Percentiles rank a stretch among this genome's conserved stretches.
These are phyloP conservation scores for Blepharisma stoltei DNA, from an alignment of 73 alveolate genomes.

Conservation along the genomic window DNA sequence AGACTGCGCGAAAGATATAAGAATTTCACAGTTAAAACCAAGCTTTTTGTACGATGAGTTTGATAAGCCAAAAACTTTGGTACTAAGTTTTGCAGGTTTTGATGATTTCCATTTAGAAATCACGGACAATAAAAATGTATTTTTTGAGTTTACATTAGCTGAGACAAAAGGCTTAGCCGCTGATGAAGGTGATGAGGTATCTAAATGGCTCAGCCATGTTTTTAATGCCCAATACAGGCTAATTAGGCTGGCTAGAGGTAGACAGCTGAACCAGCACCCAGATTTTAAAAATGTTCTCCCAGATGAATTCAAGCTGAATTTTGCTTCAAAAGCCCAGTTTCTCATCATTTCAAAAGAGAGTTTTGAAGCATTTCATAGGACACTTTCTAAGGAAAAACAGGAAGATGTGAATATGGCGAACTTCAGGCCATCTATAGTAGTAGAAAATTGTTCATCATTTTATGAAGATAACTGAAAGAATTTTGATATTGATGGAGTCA, in stretches of 20 bases:
- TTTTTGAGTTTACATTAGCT: not conserved
- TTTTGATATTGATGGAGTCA: not conserved
- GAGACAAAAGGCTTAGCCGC: not conserved
- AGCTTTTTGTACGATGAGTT: not conserved
- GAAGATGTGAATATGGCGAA: not conserved
- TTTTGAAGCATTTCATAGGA: not conserved
- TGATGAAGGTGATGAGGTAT: conserved; percentile 19
- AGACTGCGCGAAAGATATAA: not conserved
- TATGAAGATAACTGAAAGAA: conserved; percentile 7
- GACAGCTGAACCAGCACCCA: not conserved
- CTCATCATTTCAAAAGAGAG: not conserved
- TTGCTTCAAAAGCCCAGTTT: conserved; percentile 17
- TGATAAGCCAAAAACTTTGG: not conserved
- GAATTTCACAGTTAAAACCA: not conserved
- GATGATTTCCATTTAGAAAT: not conserved
- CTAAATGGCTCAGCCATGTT: not conserved
- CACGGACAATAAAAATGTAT: not conserved
- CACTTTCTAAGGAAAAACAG: not conserved
- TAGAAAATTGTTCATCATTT: not conserved
- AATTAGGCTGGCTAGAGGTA: not conserved
- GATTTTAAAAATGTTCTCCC: not conserved
- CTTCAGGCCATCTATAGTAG: not conserved
- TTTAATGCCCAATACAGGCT: not conserved
- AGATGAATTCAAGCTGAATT: not conserved
- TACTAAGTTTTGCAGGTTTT: not conserved